These are phyloP conservation scores for Geotrichum carabidarum DNA, from an alignment of 1,139 yeast genomes.

Conservation along the genomic window DNA sequence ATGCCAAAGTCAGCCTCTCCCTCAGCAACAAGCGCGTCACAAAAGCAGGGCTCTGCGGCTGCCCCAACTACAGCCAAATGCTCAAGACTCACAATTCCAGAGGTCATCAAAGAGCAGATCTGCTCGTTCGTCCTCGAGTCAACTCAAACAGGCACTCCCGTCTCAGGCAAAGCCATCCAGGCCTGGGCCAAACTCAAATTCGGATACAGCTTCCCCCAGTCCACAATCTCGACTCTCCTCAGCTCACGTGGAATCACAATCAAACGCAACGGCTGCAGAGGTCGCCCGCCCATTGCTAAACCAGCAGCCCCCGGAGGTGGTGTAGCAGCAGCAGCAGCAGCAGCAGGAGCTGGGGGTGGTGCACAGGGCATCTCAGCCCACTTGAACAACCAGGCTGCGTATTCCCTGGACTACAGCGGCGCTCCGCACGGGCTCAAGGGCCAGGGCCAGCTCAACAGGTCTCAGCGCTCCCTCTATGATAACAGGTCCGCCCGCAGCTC, in stretches of 20 bases:
- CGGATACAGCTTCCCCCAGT: constrained; percentile 8
- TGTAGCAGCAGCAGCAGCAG: background rate
- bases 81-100: constrained; percentile 6
- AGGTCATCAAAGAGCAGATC: constrained; percentile 5
- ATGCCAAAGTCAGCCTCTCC: background rate
- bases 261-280: constrained; percentile 12
- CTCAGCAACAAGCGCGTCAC: background rate
- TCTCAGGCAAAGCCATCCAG: constrained; percentile 15
- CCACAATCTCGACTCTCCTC: constrained; percentile 13
- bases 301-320: background rate
- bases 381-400: no score
- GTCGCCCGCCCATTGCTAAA: constrained; percentile 10
- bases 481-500: background rate
- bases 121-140: constrained; percentile 1
- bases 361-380: no score
- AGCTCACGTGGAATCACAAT: constrained; percentile 11
- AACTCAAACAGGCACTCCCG: background rate
- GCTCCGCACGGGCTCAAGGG: no score
- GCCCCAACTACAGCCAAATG: background rate
- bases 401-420: no score
- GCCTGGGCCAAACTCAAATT: constrained; percentile 9
- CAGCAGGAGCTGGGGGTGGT: background rate
- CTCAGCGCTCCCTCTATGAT: background rate
- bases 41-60: background rate
- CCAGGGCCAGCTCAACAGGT: background rate